A percentile compares a stretch with the other conserved stretches of the same genome.
Conservation (phyloP, 2,329 filamentous ascomycete genomes). For the Cadophora malorum region DNA sequence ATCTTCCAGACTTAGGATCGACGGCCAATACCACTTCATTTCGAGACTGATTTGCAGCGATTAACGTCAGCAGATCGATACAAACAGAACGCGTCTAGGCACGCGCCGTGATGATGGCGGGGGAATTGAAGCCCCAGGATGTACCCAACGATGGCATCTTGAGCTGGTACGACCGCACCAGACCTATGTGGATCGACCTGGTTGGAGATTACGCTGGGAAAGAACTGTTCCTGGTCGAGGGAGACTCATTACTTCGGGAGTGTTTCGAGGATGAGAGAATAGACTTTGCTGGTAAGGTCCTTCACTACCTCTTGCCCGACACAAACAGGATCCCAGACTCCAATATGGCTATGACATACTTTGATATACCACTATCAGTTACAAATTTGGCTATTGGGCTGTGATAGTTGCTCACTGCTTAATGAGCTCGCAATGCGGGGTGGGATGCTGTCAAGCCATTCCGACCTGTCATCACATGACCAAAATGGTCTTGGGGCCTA, state of each 20-base stretch:
- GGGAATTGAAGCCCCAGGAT: constrained; percentile 20
- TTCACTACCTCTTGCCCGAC: neutral
- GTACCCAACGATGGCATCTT: constrained; percentile 22
- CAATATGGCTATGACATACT: neutral
- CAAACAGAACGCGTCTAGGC: neutral
- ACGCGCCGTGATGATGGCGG: constrained; percentile 28
- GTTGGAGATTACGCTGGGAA: constrained; percentile 78
- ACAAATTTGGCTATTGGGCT: neutral
- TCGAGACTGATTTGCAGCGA: constrained; percentile 16
- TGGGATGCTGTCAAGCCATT: neutral
- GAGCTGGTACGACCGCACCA: constrained; percentile 50
- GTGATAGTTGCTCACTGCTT: neutral
- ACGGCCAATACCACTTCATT: constrained; percentile 16
- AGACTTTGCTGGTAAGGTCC: constrained; percentile 61
- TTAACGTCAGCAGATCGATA: constrained; percentile 15
- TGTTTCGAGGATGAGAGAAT: constrained; percentile 67
- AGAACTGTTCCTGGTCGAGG: constrained; percentile 75
- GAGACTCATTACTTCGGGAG: constrained; percentile 72
- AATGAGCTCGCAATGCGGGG: neutral
- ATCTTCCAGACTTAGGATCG: constrained; percentile 16
- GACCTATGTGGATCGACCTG: constrained; percentile 63
- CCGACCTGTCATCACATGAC: neutral
- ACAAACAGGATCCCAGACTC: neutral
- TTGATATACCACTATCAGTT: neutral
- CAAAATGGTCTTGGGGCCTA: neutral